These are phyloP conservation scores for Metschnikowia lochheadii DNA, from an alignment of 805 yeast genomes.

Conservation along the genomic window DNA sequence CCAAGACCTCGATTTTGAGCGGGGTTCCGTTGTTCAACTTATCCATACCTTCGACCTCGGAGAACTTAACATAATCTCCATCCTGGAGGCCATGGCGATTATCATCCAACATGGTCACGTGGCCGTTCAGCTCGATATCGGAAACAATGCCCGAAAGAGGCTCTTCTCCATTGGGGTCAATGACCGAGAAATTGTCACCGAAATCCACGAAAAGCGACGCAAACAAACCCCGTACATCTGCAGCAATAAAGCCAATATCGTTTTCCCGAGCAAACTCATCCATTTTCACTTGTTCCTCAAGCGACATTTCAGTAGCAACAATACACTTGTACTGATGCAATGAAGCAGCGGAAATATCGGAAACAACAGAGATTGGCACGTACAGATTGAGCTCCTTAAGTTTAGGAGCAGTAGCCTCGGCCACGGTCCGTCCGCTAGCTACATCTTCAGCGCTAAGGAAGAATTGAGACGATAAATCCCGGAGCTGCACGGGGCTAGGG, in stretches of 20 bases:
- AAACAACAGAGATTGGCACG: constrained; percentile 74
- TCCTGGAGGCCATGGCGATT: constrained; percentile 91
- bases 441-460: constrained; percentile 68
- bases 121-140: constrained; percentile 81
- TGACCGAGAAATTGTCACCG: constrained; percentile 73
- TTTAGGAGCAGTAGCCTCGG: constrained; percentile 59
- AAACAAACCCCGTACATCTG: constrained; percentile 83
- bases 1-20: constrained; percentile 75
- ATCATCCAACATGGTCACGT: constrained; percentile 90
- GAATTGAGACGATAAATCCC: constrained; percentile 86
- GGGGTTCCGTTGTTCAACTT: constrained; percentile 70
- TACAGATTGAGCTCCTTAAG: constrained; percentile 83
- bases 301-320: constrained; percentile 72
- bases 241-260: constrained; percentile 73
- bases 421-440: constrained; percentile 63
- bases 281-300: constrained; percentile 72
- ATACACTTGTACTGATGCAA: constrained; percentile 66
- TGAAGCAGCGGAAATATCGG: constrained; percentile 50
- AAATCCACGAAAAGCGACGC: constrained; percentile 89
- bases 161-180: constrained; percentile 92
- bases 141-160: constrained; percentile 83
- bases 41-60: constrained; percentile 79
- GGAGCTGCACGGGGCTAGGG: constrained; percentile 60
- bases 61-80: constrained; percentile 82
- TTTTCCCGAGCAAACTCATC: constrained; percentile 70